Conservation (phyloP, 768 basidiomycete genomes). For the Podaxis rugospora region DNA sequence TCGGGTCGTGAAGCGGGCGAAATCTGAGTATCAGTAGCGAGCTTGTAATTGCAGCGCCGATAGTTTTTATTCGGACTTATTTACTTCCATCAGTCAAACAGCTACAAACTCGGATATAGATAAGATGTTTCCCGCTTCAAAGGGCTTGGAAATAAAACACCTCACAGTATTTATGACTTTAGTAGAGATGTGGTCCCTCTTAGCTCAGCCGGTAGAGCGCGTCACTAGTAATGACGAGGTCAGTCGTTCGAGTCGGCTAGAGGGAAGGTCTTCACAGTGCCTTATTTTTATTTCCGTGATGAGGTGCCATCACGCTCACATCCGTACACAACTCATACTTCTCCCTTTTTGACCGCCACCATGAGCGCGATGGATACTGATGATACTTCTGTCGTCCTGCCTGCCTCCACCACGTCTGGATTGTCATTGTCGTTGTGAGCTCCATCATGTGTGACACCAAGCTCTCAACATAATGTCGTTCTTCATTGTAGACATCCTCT, state of each 20-base stretch:
- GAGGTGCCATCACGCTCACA: not conserved
- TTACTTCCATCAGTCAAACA: too few relatives aligned
- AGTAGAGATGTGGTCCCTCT: conserved; percentile 30
- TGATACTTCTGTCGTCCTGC: conserved; percentile 69
- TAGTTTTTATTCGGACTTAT: too few relatives aligned
- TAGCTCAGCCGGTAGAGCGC: conserved; percentile 57
- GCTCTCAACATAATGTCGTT: conserved; percentile 15
- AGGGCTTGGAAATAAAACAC: too few relatives aligned
- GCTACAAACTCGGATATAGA: too few relatives aligned
- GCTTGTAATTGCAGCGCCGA: too few relatives aligned
- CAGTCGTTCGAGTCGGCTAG: conserved; percentile 33
- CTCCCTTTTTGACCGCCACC: conserved; percentile 8
- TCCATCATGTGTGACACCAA: not conserved
- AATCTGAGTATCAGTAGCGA: too few relatives aligned
- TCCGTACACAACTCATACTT: not conserved
- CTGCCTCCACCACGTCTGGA: conserved; percentile 68
- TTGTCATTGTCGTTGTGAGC: conserved; percentile 71
- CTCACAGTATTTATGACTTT: not conserved
- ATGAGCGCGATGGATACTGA: conserved; percentile 76
- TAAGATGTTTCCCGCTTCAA: too few relatives aligned
- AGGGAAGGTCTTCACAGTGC: conserved; percentile 18
- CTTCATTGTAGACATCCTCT: conserved; percentile 74
- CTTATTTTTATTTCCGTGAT: not conserved
- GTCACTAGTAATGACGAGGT: conserved; percentile 46
- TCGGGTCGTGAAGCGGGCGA: too few relatives aligned